A percentile compares a stretch with the other conserved stretches of the same genome.
phyloP scores from a whole-genome alignment of 129 eudicot species.

The Arctium lappa region DNA sequence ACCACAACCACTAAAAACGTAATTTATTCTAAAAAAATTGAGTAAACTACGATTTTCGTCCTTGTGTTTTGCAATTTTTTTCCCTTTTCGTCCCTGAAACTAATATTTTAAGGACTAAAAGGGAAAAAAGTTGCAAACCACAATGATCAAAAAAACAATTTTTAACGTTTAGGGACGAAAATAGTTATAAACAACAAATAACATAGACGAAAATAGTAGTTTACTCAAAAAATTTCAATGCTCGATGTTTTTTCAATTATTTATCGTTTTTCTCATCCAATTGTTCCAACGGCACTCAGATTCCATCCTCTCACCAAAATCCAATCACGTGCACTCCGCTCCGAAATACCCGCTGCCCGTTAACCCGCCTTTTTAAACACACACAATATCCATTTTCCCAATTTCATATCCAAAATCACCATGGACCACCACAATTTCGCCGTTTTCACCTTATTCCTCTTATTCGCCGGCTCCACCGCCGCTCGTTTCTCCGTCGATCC shows the following conservation, averaged over 20 bases:
- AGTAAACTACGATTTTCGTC: no score
- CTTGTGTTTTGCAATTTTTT: no score
- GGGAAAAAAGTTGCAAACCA: no score
- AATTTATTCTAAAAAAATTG: no score
- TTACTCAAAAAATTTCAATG: neutral
- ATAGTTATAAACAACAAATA: no score
- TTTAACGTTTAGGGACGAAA: no score
- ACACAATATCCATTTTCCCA: constrained; percentile 1
- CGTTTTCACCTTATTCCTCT: constrained; percentile 7
- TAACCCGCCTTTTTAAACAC: constrained; percentile 14
- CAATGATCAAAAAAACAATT: no score
- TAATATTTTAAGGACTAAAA: no score
- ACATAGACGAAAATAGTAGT: no score
- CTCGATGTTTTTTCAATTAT: neutral
- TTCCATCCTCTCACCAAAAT: constrained; percentile 1
- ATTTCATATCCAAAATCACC: constrained; percentile 3
- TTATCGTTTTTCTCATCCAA: constrained; percentile 8
- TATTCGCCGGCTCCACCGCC: constrained; percentile 25
- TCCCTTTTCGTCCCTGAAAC: no score
- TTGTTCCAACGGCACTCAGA: constrained; percentile 32
- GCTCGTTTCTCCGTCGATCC: constrained; percentile 27
- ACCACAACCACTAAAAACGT: no score
- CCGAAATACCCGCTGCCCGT: constrained; percentile 41
- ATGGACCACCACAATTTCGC: constrained; percentile 15
- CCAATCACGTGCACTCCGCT: constrained; percentile 33